phyloP scores from a whole-genome alignment of 345 rosid genomes.

The Aquilaria yunnanensis region DNA sequence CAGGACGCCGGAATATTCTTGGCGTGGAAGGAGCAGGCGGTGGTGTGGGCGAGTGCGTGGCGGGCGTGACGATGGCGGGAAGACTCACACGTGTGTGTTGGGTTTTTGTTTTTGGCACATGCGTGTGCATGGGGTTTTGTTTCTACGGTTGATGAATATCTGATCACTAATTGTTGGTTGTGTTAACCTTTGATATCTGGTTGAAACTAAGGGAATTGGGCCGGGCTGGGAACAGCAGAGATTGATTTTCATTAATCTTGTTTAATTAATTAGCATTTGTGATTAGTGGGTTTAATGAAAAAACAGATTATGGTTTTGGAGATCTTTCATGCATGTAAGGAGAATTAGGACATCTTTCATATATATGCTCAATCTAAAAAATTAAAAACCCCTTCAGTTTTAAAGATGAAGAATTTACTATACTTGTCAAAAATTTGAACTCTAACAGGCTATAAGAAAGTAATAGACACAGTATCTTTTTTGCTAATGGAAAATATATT shows the following conservation, averaged over 20 bases:
- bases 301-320: constrained; percentile 1
- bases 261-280: constrained; percentile 7
- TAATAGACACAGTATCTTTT: no score
- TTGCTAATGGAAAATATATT: no score
- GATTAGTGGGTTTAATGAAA: constrained; percentile 14
- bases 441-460: no score
- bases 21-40: constrained; percentile 90
- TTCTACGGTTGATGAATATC: constrained; percentile 24
- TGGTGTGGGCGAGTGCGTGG: constrained; percentile 99
- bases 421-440: no score
- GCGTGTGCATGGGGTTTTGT: constrained; percentile 33
- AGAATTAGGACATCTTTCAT: neutral
- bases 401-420: no score
- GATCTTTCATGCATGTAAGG: neutral
- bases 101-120: constrained; percentile 39
- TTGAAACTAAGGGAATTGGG: constrained; percentile 5
- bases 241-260: constrained; percentile 20
- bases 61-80: constrained; percentile 36
- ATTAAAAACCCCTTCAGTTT: no score
- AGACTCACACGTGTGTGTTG: constrained; percentile 32
- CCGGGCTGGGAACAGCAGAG: constrained; percentile 16
- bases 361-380: no score
- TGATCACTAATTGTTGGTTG: constrained; percentile 1
- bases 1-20: constrained; percentile 77
- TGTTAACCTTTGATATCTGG: neutral